Evolutionary conservation across 495 filamentous ascomycete genomes (phyloP), one percentile per base, ranked within the genome.

Genomic region (Hyaloscypha variabilis): DNA sequence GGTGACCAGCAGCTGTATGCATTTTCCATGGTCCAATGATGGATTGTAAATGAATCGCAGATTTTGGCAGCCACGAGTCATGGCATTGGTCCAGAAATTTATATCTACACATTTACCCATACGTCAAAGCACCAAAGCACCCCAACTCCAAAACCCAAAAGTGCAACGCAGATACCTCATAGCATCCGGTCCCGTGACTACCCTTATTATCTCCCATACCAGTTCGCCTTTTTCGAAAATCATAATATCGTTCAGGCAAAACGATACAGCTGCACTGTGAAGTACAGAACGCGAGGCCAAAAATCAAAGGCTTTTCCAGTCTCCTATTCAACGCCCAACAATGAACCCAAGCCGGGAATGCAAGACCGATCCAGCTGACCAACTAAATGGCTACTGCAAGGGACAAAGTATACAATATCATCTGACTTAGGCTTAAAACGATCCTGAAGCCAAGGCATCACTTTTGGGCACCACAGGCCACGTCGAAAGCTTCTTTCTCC

Each of bases 401-500:
- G 39, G 11, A 46, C 39, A 46, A 46, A n/a, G n/a, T n/a, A n/a
- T n/a, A 6, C 6, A 6, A 8, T 51, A 51, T 51, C 51, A 14
- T 17, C 19, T 30, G n/a, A n/a, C 54, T 39, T 25, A n/a, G 24
- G 29, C 14, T 19, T 57, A 21, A 39, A 53, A 36, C 26, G 26
- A 24, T 25, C 60, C 57, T 19, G 34, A 34, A 21, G 49, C 23
- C 55, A 57, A 46, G 26, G 28, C 65, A 24, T 17, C 49, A 36
- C 31, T 69, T n/a, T n/a, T 66, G n/a, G 58, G 42, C 17, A 34
- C 23, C 17, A 34, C 23, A 0, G 63, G 60, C 67, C 67, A 69
- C n/a, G 67, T 69, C 3, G 36, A 46, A 36, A 66, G 53, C 57
- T 70, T 70, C 24, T 60, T 57, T 49, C 68, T 70, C 54, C 60